phyloP scores from a whole-genome alignment of 805 yeast species.

The Komagataella phaffii region DNA sequence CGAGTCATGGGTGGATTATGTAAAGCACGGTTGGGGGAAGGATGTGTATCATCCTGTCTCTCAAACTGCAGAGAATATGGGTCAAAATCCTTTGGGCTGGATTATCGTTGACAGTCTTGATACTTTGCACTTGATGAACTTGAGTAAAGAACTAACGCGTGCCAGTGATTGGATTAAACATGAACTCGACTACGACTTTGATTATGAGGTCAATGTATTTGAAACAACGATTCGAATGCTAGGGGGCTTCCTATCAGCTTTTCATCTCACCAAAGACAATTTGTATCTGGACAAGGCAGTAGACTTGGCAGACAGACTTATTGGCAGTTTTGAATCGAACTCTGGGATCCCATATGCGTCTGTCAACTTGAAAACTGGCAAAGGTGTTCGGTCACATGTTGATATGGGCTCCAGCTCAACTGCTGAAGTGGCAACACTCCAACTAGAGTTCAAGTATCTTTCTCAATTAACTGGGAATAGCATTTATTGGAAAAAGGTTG shows the following conservation, averaged over 20 bases:
- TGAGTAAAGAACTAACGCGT: constrained; percentile 42
- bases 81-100: constrained; percentile 80
- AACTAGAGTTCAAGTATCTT: constrained; percentile 76
- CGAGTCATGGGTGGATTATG: constrained; percentile 70
- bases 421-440: constrained; percentile 82
- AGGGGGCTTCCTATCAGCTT: constrained; percentile 84
- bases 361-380: constrained; percentile 54
- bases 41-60: constrained; percentile 67
- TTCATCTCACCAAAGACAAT: constrained; percentile 55
- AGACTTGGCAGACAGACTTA: constrained; percentile 60
- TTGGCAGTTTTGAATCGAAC: constrained; percentile 53
- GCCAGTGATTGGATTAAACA: constrained; percentile 67
- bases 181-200: constrained; percentile 57
- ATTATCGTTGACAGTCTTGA: constrained; percentile 82
- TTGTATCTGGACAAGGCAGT: constrained; percentile 66
- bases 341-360: constrained; percentile 72
- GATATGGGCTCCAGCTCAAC: constrained; percentile 76
- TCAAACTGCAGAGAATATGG: constrained; percentile 58
- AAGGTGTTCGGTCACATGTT: constrained; percentile 46
- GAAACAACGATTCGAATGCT: constrained; percentile 93
- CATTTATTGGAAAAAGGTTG: constrained; percentile 68
- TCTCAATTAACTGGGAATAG: constrained; percentile 69
- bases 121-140: constrained; percentile 67
- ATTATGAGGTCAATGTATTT: constrained; percentile 68
- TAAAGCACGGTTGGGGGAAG: constrained; percentile 68